phyloP scores from a whole-genome alignment of 805 yeast species.

The Kazachstania taianensis region DNA sequence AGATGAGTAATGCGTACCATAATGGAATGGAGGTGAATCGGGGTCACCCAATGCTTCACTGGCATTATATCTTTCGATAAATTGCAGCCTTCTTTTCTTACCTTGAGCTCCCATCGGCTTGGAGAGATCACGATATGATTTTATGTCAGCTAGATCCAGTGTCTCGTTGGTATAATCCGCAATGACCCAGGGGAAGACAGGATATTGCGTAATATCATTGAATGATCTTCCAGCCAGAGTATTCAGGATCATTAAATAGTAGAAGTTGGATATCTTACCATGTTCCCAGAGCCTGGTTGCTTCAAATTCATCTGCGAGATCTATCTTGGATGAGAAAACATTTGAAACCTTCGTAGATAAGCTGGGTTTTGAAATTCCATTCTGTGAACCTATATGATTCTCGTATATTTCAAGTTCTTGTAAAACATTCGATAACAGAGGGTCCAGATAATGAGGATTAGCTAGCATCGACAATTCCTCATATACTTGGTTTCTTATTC shows the following conservation, averaged over 20 bases:
- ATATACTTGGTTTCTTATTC: constrained; percentile 48
- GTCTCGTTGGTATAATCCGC: constrained; percentile 68
- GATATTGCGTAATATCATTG: constrained; percentile 83
- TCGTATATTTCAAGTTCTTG: constrained; percentile 36
- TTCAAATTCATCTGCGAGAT: constrained; percentile 22
- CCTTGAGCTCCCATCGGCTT: constrained; percentile 92
- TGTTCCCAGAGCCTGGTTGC: constrained; percentile 64
- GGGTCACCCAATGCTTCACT: constrained; percentile 49
- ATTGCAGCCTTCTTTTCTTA: constrained; percentile 46
- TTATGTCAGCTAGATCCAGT: constrained; percentile 54
- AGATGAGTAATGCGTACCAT: constrained; percentile 88
- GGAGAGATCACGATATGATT: constrained; percentile 60
- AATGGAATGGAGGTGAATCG: constrained; percentile 69
- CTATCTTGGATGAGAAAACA: constrained; percentile 26
- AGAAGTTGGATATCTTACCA: constrained; percentile 77
- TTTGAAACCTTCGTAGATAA: constrained; percentile 36
- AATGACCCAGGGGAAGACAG: constrained; percentile 86
- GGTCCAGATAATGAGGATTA: constrained; percentile 41
- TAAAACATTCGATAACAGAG: constrained; percentile 45
- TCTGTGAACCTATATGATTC: constrained; percentile 19
- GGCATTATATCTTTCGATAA: constrained; percentile 65
- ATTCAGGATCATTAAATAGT: constrained; percentile 68
- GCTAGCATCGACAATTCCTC: constrained; percentile 39
- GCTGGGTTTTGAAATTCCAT: constrained; percentile 27
- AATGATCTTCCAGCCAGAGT: constrained; percentile 83